Conservation (phyloP, 345 rosid species). For the Gossypium stocksii region DNA sequence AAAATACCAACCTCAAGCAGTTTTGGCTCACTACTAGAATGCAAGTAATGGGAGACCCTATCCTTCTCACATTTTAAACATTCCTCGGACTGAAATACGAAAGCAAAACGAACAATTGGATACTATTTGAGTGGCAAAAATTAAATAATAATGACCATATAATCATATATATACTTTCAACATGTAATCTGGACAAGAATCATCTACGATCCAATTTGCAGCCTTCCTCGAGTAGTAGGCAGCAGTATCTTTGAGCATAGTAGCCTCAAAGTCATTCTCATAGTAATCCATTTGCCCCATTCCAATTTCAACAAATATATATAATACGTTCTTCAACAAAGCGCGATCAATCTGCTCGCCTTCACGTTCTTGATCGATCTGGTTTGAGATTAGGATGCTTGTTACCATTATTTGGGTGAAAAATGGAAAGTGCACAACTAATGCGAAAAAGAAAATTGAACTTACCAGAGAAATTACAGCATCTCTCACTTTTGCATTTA, state of each 20-base stretch:
- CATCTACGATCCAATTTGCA: constrained; percentile 56
- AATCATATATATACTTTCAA: constrained; percentile 35
- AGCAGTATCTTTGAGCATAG: constrained; percentile 50
- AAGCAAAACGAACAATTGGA: not conserved
- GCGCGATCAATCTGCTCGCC: constrained; percentile 68
- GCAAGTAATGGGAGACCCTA: constrained; percentile 58
- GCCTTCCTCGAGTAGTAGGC: constrained; percentile 66
- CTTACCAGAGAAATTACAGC: not conserved
- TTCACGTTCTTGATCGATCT: constrained; percentile 66
- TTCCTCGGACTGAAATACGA: constrained; percentile 46
- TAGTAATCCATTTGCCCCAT: constrained; percentile 51
- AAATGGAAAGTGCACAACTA: not conserved
- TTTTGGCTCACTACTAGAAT: constrained; percentile 49
- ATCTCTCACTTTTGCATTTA: not conserved
- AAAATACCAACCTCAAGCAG: constrained; percentile 51
- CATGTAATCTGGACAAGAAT: constrained; percentile 64
- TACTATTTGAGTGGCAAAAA: not conserved
- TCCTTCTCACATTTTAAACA: constrained; percentile 61
- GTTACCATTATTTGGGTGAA: not conserved
- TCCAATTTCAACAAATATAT: constrained; percentile 64
- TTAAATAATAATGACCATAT: not conserved
- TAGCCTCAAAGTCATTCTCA: constrained; percentile 47
- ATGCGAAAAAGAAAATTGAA: not conserved
- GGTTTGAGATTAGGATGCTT: not conserved
- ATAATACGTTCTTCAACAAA: constrained; percentile 58